phyloP scores from a whole-genome alignment of 139 green algal genomes.

The Chlorella sp. region DNA sequence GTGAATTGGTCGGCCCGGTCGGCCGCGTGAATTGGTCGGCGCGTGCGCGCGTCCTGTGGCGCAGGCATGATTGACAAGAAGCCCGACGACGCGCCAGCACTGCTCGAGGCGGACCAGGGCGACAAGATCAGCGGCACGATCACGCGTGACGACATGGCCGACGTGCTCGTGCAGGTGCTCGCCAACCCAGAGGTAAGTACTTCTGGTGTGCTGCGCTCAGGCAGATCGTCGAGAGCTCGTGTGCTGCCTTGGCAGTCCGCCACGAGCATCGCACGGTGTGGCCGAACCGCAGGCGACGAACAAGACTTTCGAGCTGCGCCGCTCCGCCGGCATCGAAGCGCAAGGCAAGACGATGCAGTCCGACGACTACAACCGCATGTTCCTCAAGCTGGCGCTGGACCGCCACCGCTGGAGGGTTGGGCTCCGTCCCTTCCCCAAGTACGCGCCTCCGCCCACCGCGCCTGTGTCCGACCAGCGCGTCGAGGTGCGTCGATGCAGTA shows the following conservation, averaged over 20 bases:
- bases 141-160: constrained; percentile 59
- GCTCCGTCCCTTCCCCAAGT: constrained; percentile 60
- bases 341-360: constrained; percentile 35
- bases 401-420: constrained; percentile 47
- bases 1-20: no score
- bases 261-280: no score
- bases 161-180: constrained; percentile 34
- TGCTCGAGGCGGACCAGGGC: constrained; percentile 64
- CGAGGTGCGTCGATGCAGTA: not conserved
- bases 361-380: constrained; percentile 41
- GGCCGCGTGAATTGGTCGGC: no score
- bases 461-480: constrained; percentile 53
- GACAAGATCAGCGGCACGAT: constrained; percentile 57
- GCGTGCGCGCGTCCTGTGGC: no score
- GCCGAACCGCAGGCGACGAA: no score
- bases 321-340: constrained; percentile 46
- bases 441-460: constrained; percentile 53
- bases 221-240: no score
- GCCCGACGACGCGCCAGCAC: constrained; percentile 29
- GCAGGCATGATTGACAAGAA: constrained; percentile 33
- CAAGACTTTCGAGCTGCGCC: constrained; percentile 80
- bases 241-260: no score
- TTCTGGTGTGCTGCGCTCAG: no score
- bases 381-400: constrained; percentile 55
- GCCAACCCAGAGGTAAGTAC: constrained; percentile 34